Percentiles rank a stretch among this genome's conserved stretches.
Evolutionary conservation across 2,329 filamentous ascomycete species (phyloP).

Genomic region (Davidsoniella eucalypti): DNA sequence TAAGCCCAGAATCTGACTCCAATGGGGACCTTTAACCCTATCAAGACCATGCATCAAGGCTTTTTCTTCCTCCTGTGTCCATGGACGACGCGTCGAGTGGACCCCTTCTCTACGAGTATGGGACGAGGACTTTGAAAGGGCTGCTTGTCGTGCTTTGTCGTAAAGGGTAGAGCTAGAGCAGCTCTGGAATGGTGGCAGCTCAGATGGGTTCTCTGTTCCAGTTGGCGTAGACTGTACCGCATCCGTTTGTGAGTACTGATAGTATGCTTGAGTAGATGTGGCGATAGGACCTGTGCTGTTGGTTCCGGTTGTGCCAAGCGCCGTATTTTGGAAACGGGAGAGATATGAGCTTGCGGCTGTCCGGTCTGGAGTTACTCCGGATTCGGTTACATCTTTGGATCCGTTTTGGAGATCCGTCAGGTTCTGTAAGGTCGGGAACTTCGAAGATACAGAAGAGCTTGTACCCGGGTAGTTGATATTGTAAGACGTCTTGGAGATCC

Average conservation of each 20-base stretch:
- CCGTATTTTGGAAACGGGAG: conserved; percentile 17
- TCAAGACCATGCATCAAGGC: conserved; percentile 79
- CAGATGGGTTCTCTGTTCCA: conserved; percentile 14
- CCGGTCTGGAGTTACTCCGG: neutral
- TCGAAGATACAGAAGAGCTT: neutral
- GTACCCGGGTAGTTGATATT: conserved; percentile 17
- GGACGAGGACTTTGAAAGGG: conserved; percentile 37
- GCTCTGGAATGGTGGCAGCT: conserved; percentile 39
- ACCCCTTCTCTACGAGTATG: conserved; percentile 39
- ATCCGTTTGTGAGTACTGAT: conserved; percentile 9
- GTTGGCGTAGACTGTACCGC: conserved; percentile 1
- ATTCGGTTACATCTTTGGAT: neutral
- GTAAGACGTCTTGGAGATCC: conserved; percentile 26
- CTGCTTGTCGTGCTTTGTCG: conserved; percentile 41
- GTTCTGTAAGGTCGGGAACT: neutral
- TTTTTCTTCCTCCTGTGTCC: conserved; percentile 80
- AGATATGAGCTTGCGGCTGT: conserved; percentile 4
- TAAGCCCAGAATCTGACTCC: conserved; percentile 77
- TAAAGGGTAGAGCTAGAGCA: conserved; percentile 39
- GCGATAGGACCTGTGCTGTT: conserved; percentile 13
- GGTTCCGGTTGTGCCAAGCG: conserved; percentile 22
- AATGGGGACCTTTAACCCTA: conserved; percentile 77
- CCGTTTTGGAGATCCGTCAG: conserved; percentile 5
- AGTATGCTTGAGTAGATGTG: conserved; percentile 8
- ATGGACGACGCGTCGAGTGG: conserved; percentile 55